Conservation (phyloP, 148 eudicot genomes). For the Persicaria maculosa region DNA sequence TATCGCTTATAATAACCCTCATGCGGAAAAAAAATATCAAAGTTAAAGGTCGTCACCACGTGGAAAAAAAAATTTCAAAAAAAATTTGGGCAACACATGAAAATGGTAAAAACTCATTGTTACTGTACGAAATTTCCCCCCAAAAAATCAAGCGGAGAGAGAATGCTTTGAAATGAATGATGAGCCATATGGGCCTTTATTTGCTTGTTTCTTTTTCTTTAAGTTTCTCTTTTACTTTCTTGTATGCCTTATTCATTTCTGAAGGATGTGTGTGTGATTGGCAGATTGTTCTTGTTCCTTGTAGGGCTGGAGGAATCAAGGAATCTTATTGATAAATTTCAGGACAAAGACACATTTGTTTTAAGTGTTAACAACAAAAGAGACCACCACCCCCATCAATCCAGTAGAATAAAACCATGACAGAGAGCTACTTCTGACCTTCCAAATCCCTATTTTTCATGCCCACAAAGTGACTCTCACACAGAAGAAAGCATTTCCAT, state of each 20-base stretch:
- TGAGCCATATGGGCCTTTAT: not conserved
- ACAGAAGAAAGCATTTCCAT: not conserved
- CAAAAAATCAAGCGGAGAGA: not conserved
- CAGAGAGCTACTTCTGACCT: slow-evolving; percentile 3
- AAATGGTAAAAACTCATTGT: too few species aligned
- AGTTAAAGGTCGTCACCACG: too few species aligned
- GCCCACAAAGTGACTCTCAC: not conserved
- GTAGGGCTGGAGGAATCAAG: slow-evolving; percentile 10
- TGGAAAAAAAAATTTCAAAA: too few species aligned
- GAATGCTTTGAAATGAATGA: slow-evolving; percentile 1
- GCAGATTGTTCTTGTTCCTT: slow-evolving; percentile 11
- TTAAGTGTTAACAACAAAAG: not conserved
- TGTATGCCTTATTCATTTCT: slow-evolving; percentile 4
- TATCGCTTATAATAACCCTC: too few species aligned
- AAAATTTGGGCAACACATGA: too few species aligned
- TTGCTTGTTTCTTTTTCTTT: not conserved
- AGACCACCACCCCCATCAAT: not conserved
- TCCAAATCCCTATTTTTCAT: not conserved
- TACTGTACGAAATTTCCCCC: too few species aligned
- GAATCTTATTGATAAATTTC: slow-evolving; percentile 12
- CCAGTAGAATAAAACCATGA: slow-evolving; percentile 2
- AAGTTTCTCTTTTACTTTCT: not conserved
- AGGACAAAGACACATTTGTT: slow-evolving; percentile 1
- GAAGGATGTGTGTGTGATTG: slow-evolving; percentile 3
- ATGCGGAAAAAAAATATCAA: too few species aligned